Base-by-base conservation (phyloP, 805 yeast species). In the Cyberlindnera nakhonratchasimensis region DNA sequence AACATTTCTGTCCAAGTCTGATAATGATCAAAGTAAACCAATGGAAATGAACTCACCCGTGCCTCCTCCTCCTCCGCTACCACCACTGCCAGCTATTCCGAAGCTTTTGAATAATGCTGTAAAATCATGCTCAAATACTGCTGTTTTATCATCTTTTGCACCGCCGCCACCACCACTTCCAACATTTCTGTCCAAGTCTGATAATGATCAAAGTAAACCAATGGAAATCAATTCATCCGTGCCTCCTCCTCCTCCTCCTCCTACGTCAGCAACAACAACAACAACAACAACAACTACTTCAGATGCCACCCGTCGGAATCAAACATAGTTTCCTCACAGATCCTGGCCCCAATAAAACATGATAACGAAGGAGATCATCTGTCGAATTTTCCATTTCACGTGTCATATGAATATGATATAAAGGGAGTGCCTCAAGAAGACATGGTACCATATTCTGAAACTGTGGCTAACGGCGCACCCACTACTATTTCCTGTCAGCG, bases 141-240 rank as follows among this genome's bases (percentile, higher is more conserved):
- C 23, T 16, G 26, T 28, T 34, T 18, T 13, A 17, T 12, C 31
- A 4, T 25, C 38, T 17, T 26, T 34, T 12, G 34, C 41, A 13
- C 45, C 45, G 8, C 46, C 45, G 22, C 42, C 37, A n/a, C 42
- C 37, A 8, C 31, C 43, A 19, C 45, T 37, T 18, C 34, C 45
- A 30, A 37, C 25, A 6, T 40, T 40, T 28, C 18, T 37, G 29
- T 34, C 45, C n/a, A 39, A 39, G 26, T 29, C 42, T 5, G 48
- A 34, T 8, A 8, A 8, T 23, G 25, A 23, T 23, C 25, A 8
- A 8, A 23, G 25, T 11, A 23, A 23, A 23, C 25, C 25, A 8
- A 23, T 8, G 8, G 25, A 11, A 8, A 8, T 11, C 25, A 8
- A 8, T 8, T 23, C 25, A 23, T 23, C 25, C 10, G 25, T 23